These are phyloP conservation scores for Erodium chrysanthum DNA, from an alignment of 441 rosid genomes.

Conservation along the genomic window DNA sequence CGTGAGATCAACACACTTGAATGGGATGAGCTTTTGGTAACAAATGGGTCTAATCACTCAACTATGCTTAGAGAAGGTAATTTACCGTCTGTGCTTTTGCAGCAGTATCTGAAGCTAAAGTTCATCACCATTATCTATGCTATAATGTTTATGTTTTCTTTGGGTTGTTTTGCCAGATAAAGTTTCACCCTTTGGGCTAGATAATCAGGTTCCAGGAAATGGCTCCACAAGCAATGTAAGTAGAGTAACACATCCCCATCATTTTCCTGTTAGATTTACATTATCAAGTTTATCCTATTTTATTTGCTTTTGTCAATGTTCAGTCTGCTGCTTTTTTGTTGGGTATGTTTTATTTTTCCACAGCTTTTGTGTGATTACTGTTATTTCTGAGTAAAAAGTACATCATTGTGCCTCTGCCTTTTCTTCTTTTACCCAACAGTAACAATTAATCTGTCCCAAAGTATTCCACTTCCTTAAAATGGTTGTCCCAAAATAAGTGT, in stretches of 20 bases:
- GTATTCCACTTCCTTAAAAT: no score
- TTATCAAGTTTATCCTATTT: not conserved
- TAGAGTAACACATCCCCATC: conserved; percentile 13
- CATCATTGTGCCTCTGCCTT: not conserved
- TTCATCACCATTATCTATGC: conserved; percentile 4
- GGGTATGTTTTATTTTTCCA: not conserved
- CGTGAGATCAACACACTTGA: conserved; percentile 92
- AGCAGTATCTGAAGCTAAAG: conserved; percentile 11
- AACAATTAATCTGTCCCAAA: not conserved
- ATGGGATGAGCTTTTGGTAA: conserved; percentile 84
- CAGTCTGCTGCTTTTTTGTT: not conserved
- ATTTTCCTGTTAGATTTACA: not conserved
- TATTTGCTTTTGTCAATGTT: not conserved
- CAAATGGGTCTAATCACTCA: conserved; percentile 37
- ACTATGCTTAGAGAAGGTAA: conserved; percentile 41
- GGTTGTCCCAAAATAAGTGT: no score
- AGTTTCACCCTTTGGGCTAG: conserved; percentile 34
- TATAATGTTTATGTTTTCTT: conserved; percentile 6
- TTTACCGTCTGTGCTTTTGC: not conserved
- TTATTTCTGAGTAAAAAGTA: not conserved
- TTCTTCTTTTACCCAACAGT: not conserved
- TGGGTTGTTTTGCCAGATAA: conserved; percentile 34
- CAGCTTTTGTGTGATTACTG: not conserved
- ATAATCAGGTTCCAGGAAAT: conserved; percentile 31
- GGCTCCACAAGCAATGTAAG: conserved; percentile 44